Conservation (phyloP, 2,329 filamentous ascomycete species). For the Reticulascus tulasneorum region DNA sequence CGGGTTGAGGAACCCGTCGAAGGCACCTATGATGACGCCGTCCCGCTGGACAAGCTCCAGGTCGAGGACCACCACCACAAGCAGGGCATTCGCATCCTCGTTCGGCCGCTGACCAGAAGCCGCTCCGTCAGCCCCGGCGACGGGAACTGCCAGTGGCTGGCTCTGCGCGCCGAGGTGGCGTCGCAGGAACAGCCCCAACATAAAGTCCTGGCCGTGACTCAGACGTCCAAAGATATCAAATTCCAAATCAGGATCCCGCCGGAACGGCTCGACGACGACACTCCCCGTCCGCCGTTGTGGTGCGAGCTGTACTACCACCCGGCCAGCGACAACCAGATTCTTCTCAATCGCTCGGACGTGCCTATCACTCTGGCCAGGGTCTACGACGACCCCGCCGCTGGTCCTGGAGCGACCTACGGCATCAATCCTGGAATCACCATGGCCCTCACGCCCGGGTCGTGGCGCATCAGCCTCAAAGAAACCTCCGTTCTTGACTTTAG, state of each 20-base stretch:
- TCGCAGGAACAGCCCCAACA: constrained; percentile 46
- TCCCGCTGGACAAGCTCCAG: constrained; percentile 51
- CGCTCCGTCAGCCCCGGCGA: constrained; percentile 54
- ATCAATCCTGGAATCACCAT: constrained; percentile 40
- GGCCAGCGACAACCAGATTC: constrained; percentile 53
- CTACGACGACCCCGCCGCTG: constrained; percentile 31
- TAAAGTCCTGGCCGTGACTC: constrained; percentile 56
- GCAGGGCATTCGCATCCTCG: constrained; percentile 53
- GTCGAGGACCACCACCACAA: constrained; percentile 49
- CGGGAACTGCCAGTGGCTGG: constrained; percentile 51
- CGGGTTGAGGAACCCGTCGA: constrained; percentile 39
- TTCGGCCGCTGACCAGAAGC: constrained; percentile 49
- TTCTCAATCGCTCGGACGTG: constrained; percentile 51
- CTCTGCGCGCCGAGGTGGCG: constrained; percentile 50
- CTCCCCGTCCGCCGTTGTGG: constrained; percentile 47
- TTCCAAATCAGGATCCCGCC: constrained; percentile 54
- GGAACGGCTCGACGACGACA: constrained; percentile 37
- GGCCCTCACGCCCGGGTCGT: constrained; percentile 50
- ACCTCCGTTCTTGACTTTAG: constrained; percentile 54
- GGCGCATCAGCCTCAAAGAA: constrained; percentile 49
- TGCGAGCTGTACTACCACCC: constrained; percentile 60
- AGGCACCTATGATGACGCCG: constrained; percentile 33
- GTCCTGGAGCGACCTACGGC: constrained; percentile 28
- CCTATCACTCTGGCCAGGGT: constrained; percentile 47
- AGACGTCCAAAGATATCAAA: constrained; percentile 57